Conservation (phyloP, 164 flowering plant genomes). For the Chimonanthus salicifolius region DNA sequence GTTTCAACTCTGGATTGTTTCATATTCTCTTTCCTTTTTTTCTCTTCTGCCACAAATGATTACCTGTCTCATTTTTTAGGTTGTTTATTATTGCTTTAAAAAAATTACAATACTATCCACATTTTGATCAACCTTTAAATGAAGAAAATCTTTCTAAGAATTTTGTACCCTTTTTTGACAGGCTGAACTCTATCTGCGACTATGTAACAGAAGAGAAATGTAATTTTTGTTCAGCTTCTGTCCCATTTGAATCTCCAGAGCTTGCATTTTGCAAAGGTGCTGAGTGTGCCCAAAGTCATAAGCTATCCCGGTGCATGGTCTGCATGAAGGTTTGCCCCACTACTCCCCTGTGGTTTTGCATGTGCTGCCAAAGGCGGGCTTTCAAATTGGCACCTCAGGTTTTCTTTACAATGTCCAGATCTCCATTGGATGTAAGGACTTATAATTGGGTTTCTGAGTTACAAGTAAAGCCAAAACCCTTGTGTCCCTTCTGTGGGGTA, state of each 20-base stretch:
- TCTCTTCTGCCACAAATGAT: no score
- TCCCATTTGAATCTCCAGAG: slow-evolving; percentile 83
- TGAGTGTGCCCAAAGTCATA: slow-evolving; percentile 34
- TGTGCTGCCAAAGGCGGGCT: slow-evolving; percentile 59
- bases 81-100: no score
- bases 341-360: slow-evolving; percentile 70
- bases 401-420: slow-evolving; percentile 36
- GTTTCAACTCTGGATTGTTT: neutral
- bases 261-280: slow-evolving; percentile 47
- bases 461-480: slow-evolving; percentile 35
- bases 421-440: slow-evolving; percentile 32
- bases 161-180: slow-evolving; percentile 16
- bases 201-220: slow-evolving; percentile 48
- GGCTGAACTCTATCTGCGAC: slow-evolving; percentile 22
- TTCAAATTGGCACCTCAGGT: slow-evolving; percentile 44
- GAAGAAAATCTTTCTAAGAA: no score
- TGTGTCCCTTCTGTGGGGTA: slow-evolving; percentile 66
- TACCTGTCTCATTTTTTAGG: neutral
- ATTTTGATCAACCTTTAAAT: no score
- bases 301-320: slow-evolving; percentile 55
- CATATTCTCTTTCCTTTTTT: neutral
- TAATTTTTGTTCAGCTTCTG: slow-evolving; percentile 59
- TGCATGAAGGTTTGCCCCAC: slow-evolving; percentile 73
- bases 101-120: neutral
- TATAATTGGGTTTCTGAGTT: slow-evolving; percentile 12